Evolutionary conservation across 2,329 filamentous ascomycete genomes (phyloP).

Genomic region (Trichophyton verrucosum): DNA sequence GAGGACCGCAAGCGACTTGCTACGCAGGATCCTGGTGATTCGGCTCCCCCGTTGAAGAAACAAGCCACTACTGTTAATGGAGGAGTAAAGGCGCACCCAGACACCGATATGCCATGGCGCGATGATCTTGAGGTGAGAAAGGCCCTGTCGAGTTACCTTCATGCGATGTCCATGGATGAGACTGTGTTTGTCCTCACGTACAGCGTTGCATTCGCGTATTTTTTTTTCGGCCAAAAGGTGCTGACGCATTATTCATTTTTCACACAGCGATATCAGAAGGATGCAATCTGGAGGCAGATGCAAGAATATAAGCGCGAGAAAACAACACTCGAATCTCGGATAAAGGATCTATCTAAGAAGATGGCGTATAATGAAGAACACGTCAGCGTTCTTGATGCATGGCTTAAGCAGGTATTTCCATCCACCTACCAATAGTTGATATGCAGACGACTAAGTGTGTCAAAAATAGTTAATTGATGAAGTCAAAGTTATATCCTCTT

Average conservation of each 20-base stretch:
- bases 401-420: conserved; percentile 74
- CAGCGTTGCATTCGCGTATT: conserved; percentile 15
- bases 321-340: conserved; percentile 62
- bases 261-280: conserved; percentile 74
- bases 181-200: conserved; percentile 24
- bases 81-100: conserved; percentile 48
- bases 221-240: conserved; percentile 10
- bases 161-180: neutral
- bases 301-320: conserved; percentile 93
- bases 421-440: neutral
- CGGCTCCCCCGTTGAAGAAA: conserved; percentile 81
- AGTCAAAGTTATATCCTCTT: conserved; percentile 31
- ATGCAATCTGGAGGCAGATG: conserved; percentile 95
- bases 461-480: conserved; percentile 33
- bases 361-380: conserved; percentile 83
- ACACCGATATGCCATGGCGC: conserved; percentile 57
- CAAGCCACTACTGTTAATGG: conserved; percentile 64
- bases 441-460: conserved; percentile 6
- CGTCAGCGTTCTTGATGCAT: conserved; percentile 75
- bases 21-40: conserved; percentile 64
- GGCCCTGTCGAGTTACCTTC: neutral
- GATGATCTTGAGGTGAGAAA: conserved; percentile 58
- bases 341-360: conserved; percentile 68
- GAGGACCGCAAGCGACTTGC: conserved; percentile 98
- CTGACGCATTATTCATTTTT: conserved; percentile 16